These are phyloP conservation scores for Smallanthus sonchifolius DNA, from an alignment of 129 eudicot species.

Conservation along the genomic window DNA sequence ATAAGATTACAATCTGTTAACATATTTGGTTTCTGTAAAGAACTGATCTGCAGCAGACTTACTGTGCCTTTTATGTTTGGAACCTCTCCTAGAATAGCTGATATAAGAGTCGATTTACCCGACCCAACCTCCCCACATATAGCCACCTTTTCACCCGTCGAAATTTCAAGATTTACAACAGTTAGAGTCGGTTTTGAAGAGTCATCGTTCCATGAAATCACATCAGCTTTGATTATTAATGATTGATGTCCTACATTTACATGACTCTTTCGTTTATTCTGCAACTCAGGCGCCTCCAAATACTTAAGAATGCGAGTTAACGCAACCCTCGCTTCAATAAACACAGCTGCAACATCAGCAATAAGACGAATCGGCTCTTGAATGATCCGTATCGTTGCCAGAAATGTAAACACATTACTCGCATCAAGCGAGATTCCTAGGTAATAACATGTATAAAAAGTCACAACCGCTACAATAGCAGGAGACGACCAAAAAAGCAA, in stretches of 20 bases:
- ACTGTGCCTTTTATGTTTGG: conserved; percentile 55
- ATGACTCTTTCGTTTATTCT: conserved; percentile 13
- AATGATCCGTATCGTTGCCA: conserved; percentile 53
- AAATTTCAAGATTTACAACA: conserved; percentile 29
- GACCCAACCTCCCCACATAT: conserved; percentile 82
- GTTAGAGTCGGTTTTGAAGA: conserved; percentile 36
- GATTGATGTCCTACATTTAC: conserved; percentile 1
- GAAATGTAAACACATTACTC: conserved; percentile 56
- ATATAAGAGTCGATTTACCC: conserved; percentile 67
- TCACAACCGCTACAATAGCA: conserved; percentile 31
- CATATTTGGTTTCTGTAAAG: background rate
- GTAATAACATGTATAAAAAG: conserved; percentile 51
- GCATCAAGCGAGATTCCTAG: conserved; percentile 34
- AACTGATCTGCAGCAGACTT: conserved; percentile 22
- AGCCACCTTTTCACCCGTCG: conserved; percentile 54
- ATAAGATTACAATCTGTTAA: background rate
- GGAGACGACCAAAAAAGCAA: conserved; percentile 56
- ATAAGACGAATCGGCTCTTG: conserved; percentile 53
- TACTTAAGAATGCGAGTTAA: conserved; percentile 48
- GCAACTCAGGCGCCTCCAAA: conserved; percentile 62
- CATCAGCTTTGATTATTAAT: conserved; percentile 23
- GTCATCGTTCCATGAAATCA: conserved; percentile 52
- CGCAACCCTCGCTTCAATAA: conserved; percentile 55
- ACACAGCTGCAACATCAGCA: conserved; percentile 45
- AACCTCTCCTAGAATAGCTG: conserved; percentile 73